Base-by-base conservation (phyloP, 768 basidiomycete species). In the Tremella mesenterica region DNA sequence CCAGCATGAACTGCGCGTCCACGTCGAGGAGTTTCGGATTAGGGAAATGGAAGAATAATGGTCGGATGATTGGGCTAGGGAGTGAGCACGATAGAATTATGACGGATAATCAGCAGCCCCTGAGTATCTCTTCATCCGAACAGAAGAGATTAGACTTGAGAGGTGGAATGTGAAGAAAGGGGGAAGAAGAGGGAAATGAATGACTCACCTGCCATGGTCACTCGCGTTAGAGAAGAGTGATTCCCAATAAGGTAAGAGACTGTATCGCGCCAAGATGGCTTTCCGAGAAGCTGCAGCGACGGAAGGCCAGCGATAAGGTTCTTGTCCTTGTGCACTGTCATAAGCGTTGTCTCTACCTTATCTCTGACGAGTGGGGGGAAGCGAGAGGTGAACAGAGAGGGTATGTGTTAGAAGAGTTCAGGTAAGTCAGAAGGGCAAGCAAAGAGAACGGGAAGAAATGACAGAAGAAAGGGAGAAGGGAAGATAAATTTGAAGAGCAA, bases 261-360 rank as follows among this genome's bases (percentile, higher is more conserved):
- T 74, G 64, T 88, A 89, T 31, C 86, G 79, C 28, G 80, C 77
- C n/a, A 76, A 74, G 58, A 88, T 86, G 3, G 85, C 85, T 16
- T 76, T 83, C 18, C 83, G 79, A 4, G 83, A 82, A 16, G 86
- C 84, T 36, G 82, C 78, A 1, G 84, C 84, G 13, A 88, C 86
- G 48, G 81, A 84, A 50, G 85, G 83, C 86, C 87, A 89, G 36
- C 81, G 76, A 60, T 84, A 88, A 2, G 85, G 85, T 63, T 88
- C 86, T 68, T 88, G 87, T 8, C 38, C 23, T 23, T 41, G n/a
- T 23, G 30, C 36, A 23, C 54, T 55, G n/a, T 2, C 3, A 44
- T n/a, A n/a, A n/a, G n/a, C n/a, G n/a, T n/a, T n/a, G n/a, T n/a
- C n/a, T n/a, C 77, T 10, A 2, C n/a, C n/a, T n/a, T n/a, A n/a